Conservation (phyloP, 140 eudicot species). For the Bidens hawaiensis region DNA sequence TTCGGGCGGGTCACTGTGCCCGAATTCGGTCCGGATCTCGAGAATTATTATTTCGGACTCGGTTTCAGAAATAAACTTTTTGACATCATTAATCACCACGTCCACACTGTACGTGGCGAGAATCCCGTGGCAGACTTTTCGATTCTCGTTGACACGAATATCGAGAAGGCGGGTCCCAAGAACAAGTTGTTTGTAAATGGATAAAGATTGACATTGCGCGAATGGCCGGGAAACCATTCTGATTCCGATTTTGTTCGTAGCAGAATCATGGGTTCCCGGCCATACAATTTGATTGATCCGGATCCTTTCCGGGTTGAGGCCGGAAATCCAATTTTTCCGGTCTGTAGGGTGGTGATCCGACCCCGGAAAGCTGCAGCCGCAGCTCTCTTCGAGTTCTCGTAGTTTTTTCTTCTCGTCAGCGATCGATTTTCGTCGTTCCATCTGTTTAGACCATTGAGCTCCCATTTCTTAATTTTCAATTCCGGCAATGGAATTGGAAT, state of each 20-base stretch:
- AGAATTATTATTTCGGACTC: conserved; percentile 77
- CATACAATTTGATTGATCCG: conserved; percentile 71
- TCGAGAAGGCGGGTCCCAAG: conserved; percentile 77
- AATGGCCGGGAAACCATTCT: conserved; percentile 69
- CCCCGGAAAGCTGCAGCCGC: conserved; percentile 68
- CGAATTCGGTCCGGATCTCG: conserved; percentile 89
- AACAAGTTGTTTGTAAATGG: conserved; percentile 72
- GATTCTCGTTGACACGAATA: conserved; percentile 78
- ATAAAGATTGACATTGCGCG: conserved; percentile 82
- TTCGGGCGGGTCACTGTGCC: conserved; percentile 86
- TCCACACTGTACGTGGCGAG: conserved; percentile 58
- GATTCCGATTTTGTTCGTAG: conserved; percentile 80
- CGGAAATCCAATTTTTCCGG: conserved; percentile 80
- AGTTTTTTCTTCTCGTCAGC: conserved; percentile 53
- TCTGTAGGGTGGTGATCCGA: conserved; percentile 61
- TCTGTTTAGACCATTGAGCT: conserved; percentile 59
- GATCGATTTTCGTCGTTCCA: conserved; percentile 54
- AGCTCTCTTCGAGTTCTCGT: conserved; percentile 37
- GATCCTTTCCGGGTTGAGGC: conserved; percentile 53
- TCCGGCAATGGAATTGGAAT: neutral
- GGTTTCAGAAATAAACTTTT: conserved; percentile 70
- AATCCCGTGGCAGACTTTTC: conserved; percentile 85
- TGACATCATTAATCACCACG: conserved; percentile 65
- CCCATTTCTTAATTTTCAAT: conserved; percentile 50
- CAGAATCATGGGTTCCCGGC: conserved; percentile 99